Evolutionary conservation across 1,284 basidiomycete genomes (phyloP).

Genomic region (Cerrena zonata): DNA sequence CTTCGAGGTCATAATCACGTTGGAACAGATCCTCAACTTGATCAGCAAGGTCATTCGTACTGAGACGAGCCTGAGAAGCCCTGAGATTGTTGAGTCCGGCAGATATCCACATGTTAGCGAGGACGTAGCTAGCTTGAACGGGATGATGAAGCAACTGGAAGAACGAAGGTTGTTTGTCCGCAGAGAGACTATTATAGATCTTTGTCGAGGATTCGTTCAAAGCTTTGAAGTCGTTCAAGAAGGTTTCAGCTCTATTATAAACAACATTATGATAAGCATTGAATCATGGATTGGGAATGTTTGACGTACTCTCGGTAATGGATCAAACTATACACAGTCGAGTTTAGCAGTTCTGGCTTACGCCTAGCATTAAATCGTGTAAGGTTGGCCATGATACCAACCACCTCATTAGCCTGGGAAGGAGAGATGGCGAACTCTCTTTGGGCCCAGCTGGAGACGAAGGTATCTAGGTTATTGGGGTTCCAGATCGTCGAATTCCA

Average conservation of each 20-base stretch:
- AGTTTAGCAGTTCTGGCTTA: constrained; percentile 64
- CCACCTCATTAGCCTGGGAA: constrained; percentile 36
- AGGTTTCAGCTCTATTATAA: constrained; percentile 45
- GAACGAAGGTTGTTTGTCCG: constrained; percentile 49
- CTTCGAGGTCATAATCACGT: constrained; percentile 52
- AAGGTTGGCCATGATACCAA: constrained; percentile 51
- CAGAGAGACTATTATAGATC: constrained; percentile 49
- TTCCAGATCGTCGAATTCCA: constrained; percentile 55
- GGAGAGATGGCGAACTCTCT: constrained; percentile 55
- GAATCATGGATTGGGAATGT: background rate
- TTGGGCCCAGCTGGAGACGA: constrained; percentile 53
- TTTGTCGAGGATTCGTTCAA: constrained; percentile 45
- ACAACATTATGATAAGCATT: too few species aligned
- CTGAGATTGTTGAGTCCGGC: constrained; percentile 58
- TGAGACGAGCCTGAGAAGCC: constrained; percentile 58
- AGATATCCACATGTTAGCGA: constrained; percentile 51
- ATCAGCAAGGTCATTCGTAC: constrained; percentile 53
- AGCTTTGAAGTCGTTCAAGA: constrained; percentile 44
- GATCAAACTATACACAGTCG: constrained; percentile 56
- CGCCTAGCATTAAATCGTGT: constrained; percentile 57
- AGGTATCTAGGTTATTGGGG: constrained; percentile 46
- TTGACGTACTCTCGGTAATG: constrained; percentile 61
- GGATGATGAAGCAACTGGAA: constrained; percentile 66
- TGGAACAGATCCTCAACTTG: constrained; percentile 53
- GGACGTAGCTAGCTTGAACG: constrained; percentile 51